These are phyloP conservation scores for Ophiostoma tasmaniense DNA, from an alignment of 2,329 filamentous ascomycete genomes.

Conservation along the genomic window DNA sequence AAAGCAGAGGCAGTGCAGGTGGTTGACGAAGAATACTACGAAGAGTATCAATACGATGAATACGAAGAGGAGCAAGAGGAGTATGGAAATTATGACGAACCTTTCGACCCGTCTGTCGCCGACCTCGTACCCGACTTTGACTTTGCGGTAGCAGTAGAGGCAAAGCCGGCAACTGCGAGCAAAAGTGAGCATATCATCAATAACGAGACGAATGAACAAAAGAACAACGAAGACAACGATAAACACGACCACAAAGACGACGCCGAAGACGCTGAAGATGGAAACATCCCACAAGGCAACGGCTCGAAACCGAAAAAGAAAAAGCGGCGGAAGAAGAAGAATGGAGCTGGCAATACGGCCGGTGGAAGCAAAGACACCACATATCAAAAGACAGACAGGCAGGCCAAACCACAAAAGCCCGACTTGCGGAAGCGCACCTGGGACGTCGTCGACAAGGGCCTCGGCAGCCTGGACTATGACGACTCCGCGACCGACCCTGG, in stretches of 20 bases:
- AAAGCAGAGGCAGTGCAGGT: not conserved
- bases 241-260: not conserved
- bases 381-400: conserved; percentile 28
- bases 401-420: conserved; percentile 26
- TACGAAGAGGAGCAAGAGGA: conserved; percentile 39
- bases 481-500: conserved; percentile 29
- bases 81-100: conserved; percentile 40
- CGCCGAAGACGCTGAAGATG: not conserved
- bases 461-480: conserved; percentile 54
- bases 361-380: conserved; percentile 25
- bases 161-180: not conserved
- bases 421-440: conserved; percentile 59
- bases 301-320: conserved; percentile 24
- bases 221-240: conserved; percentile 16
- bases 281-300: conserved; percentile 15
- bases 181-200: not conserved
- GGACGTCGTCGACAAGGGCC: conserved; percentile 55
- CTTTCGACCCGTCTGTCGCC: not conserved
- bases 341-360: conserved; percentile 26
- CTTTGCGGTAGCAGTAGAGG: too few species aligned
- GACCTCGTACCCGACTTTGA: conserved; percentile 9
- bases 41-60: conserved; percentile 46
- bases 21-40: conserved; percentile 48
- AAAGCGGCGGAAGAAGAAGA: conserved; percentile 16
- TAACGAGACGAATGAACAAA: conserved; percentile 13